Evolutionary conservation across 2,329 filamentous ascomycete genomes (phyloP).

Genomic region (Metarhizium anisopliae): DNA sequence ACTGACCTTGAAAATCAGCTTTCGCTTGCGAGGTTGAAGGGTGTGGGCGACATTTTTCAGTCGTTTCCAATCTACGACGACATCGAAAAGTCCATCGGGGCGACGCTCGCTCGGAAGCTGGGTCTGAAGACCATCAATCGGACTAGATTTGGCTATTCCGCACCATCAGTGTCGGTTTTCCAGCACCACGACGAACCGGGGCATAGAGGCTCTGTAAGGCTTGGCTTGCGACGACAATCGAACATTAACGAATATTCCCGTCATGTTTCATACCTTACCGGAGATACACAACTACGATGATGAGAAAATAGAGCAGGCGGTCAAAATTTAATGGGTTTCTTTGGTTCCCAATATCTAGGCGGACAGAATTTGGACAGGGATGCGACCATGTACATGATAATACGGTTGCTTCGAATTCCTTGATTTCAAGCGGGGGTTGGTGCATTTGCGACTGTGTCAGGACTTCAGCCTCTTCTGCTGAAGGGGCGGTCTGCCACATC

Average conservation of each 20-base stretch:
- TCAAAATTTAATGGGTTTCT: constrained; percentile 4
- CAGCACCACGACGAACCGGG: constrained; percentile 3
- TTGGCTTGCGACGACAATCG: not conserved
- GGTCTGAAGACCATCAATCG: constrained; percentile 54
- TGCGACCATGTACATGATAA: constrained; percentile 19
- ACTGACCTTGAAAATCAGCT: constrained; percentile 40
- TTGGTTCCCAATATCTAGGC: not conserved
- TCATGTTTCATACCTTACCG: constrained; percentile 1
- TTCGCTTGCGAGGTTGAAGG: constrained; percentile 92
- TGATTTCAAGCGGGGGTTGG: constrained; percentile 12
- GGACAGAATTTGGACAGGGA: constrained; percentile 6
- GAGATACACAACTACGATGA: constrained; percentile 6
- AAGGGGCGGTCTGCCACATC: constrained; percentile 7
- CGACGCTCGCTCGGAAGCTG: constrained; percentile 54
- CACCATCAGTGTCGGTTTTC: constrained; percentile 4
- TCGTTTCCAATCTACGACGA: constrained; percentile 88
- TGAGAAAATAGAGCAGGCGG: constrained; percentile 9
- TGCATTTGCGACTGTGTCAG: constrained; percentile 4
- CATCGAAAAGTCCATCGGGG: constrained; percentile 90
- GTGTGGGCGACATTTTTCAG: constrained; percentile 92
- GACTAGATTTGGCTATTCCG: constrained; percentile 29
- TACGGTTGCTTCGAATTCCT: not conserved
- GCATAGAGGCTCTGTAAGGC: constrained; percentile 9
- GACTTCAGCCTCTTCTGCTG: not conserved
- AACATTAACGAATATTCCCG: not conserved